Percentiles rank a stretch among this genome's conserved stretches.
Conservation (phyloP, 768 basidiomycete species). For the Suillus weaverae region DNA sequence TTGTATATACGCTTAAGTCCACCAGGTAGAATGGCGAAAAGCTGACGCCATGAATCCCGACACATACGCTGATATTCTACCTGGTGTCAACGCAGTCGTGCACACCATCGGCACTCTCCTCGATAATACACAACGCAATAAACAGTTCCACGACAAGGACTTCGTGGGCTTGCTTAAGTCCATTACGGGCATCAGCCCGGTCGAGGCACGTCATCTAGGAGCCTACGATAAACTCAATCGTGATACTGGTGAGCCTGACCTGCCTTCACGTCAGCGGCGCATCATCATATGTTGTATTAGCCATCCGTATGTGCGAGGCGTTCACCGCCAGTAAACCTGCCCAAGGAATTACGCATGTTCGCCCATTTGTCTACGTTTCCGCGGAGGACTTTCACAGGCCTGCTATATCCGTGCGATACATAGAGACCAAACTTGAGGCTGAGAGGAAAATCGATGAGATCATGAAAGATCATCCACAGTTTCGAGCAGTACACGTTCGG, state of each 20-base stretch:
- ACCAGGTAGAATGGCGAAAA: slow-evolving; percentile 84
- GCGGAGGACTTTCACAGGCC: slow-evolving; percentile 88
- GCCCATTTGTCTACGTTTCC: slow-evolving; percentile 90
- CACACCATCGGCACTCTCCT: slow-evolving; percentile 93
- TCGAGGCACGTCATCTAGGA: slow-evolving; percentile 38
- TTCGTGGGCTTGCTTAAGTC: not conserved
- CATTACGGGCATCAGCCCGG: slow-evolving; percentile 48
- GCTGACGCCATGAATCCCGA: slow-evolving; percentile 81
- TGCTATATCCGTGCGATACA: slow-evolving; percentile 81
- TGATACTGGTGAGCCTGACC: slow-evolving; percentile 70
- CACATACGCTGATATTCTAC: slow-evolving; percentile 68
- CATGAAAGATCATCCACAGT: slow-evolving; percentile 42
- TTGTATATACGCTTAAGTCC: not conserved
- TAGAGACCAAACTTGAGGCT: slow-evolving; percentile 91
- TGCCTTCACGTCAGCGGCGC: not conserved
- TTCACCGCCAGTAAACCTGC: slow-evolving; percentile 55
- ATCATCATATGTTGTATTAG: slow-evolving; percentile 35
- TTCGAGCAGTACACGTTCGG: slow-evolving; percentile 78
- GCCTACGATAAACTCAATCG: slow-evolving; percentile 83
- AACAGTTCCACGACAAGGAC: slow-evolving; percentile 1
- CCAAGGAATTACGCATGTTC: slow-evolving; percentile 30
- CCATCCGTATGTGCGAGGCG: slow-evolving; percentile 74
- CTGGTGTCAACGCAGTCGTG: slow-evolving; percentile 73
- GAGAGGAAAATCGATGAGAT: slow-evolving; percentile 67
- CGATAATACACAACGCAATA: slow-evolving; percentile 45